These are phyloP conservation scores for Apiotrichum porosum DNA, from an alignment of 1,284 basidiomycete genomes.

Conservation along the genomic window DNA sequence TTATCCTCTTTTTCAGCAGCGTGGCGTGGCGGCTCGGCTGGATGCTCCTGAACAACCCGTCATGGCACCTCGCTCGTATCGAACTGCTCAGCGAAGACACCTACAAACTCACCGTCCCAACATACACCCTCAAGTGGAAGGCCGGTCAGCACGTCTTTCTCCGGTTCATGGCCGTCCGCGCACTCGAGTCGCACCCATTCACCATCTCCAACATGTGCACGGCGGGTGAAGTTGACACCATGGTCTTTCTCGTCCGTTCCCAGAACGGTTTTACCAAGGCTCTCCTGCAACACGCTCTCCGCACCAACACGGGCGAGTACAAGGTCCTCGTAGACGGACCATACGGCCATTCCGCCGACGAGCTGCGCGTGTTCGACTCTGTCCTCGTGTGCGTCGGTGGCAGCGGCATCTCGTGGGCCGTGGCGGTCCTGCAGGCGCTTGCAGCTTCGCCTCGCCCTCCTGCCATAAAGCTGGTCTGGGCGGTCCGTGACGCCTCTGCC, in stretches of 20 bases:
- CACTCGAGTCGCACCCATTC: slow-evolving; percentile 49
- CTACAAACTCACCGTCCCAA: slow-evolving; percentile 42
- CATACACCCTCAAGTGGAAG: slow-evolving; percentile 38
- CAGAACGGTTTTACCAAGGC: slow-evolving; percentile 3
- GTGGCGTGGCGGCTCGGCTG: slow-evolving; percentile 41
- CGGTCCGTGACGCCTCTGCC: background rate
- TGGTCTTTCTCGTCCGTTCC: slow-evolving; percentile 7
- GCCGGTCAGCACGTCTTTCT: slow-evolving; percentile 53
- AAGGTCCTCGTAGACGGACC: slow-evolving; percentile 7
- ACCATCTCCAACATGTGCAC: slow-evolving; percentile 37
- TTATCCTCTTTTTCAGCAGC: slow-evolving; percentile 39
- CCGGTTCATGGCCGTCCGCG: slow-evolving; percentile 33
- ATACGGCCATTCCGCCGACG: slow-evolving; percentile 3
- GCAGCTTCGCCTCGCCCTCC: background rate
- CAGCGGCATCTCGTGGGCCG: slow-evolving; percentile 1
- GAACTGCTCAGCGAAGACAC: slow-evolving; percentile 40
- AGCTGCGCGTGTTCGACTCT: background rate
- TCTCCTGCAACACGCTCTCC: background rate
- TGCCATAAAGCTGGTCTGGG: background rate
- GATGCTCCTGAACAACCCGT: slow-evolving; percentile 35
- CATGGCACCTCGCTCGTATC: slow-evolving; percentile 30
- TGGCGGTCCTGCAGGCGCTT: background rate
- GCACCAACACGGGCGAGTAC: background rate
- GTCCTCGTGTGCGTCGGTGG: slow-evolving; percentile 5
- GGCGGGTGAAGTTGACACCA: slow-evolving; percentile 20